These are phyloP conservation scores for Trichosporon coremiiforme DNA, from an alignment of 1,284 basidiomycete species.

Conservation along the genomic window DNA sequence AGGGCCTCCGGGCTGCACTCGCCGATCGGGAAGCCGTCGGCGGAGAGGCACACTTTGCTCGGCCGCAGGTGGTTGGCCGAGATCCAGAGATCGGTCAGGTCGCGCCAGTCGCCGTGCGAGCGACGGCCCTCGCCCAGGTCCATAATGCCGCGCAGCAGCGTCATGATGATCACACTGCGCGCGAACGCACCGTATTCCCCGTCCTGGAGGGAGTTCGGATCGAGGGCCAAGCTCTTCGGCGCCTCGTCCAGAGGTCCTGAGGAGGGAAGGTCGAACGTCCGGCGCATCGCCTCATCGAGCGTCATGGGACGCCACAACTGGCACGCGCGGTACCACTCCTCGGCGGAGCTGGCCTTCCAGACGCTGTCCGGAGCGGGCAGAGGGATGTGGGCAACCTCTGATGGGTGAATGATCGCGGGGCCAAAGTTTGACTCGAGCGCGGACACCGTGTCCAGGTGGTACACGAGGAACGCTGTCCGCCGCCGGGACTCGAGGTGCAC, in stretches of 20 bases:
- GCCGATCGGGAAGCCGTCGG: slow-evolving; percentile 44
- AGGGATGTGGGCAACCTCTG: slow-evolving; percentile 53
- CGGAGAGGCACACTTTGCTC: slow-evolving; percentile 37
- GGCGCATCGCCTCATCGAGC: slow-evolving; percentile 53
- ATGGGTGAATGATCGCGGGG: slow-evolving; percentile 46
- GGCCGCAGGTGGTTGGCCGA: slow-evolving; percentile 44
- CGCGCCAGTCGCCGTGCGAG: slow-evolving; percentile 54
- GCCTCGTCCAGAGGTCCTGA: slow-evolving; percentile 48
- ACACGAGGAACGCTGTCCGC: slow-evolving; percentile 56
- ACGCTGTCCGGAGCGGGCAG: slow-evolving; percentile 57
- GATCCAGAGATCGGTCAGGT: slow-evolving; percentile 55
- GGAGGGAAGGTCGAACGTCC: slow-evolving; percentile 50
- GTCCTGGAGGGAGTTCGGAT: slow-evolving; percentile 45
- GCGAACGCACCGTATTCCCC: slow-evolving; percentile 57
- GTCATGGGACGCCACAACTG: slow-evolving; percentile 47
- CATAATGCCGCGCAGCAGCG: slow-evolving; percentile 55
- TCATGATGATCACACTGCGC: slow-evolving; percentile 54
- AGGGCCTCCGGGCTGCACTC: slow-evolving; percentile 41
- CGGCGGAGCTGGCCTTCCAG: slow-evolving; percentile 56
- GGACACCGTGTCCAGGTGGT: slow-evolving; percentile 57
- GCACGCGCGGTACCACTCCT: slow-evolving; percentile 52
- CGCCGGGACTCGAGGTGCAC: slow-evolving; percentile 56
- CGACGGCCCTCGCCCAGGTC: slow-evolving; percentile 57
- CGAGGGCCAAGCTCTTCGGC: slow-evolving; percentile 44
- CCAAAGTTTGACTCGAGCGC: slow-evolving; percentile 56